These are phyloP conservation scores for Petasospora fabianii DNA, from an alignment of 1,139 yeast genomes.

Conservation along the genomic window DNA sequence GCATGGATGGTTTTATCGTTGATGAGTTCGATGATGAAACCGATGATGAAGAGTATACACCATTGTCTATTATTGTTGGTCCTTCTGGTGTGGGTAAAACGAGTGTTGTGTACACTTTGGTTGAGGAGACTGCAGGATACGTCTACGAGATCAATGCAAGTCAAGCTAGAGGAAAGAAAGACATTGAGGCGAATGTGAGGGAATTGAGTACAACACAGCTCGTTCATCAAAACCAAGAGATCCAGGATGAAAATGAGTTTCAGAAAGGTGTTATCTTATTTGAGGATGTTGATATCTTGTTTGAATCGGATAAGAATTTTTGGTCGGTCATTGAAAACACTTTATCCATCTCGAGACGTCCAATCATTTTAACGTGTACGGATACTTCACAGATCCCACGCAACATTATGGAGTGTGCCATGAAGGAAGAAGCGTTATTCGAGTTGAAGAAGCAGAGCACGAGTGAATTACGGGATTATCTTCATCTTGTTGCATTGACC, in stretches of 20 bases:
- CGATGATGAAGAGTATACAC: conserved; percentile 43
- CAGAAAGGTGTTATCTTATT: conserved; percentile 70
- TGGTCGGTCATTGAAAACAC: conserved; percentile 73
- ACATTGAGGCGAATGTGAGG: conserved; percentile 58
- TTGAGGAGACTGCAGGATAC: conserved; percentile 61
- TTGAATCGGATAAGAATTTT: conserved; percentile 66
- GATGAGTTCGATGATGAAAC: conserved; percentile 29
- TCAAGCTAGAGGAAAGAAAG: conserved; percentile 67
- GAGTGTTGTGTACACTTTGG: conserved; percentile 65
- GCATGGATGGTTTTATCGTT: conserved; percentile 45
- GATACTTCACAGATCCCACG: conserved; percentile 54
- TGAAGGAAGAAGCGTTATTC: conserved; percentile 39
- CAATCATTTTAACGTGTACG: conserved; percentile 73
- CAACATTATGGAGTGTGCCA: conserved; percentile 44
- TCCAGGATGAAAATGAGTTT: conserved; percentile 31
- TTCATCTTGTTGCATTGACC: conserved; percentile 40
- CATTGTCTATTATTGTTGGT: conserved; percentile 68
- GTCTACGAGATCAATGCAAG: conserved; percentile 82
- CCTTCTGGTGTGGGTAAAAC: conserved; percentile 79
- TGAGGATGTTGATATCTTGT: conserved; percentile 83
- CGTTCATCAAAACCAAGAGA: conserved; percentile 47
- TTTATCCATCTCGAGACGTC: conserved; percentile 66
- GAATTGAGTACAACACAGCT: conserved; percentile 85
- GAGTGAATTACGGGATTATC: conserved; percentile 32
- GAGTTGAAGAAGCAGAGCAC: conserved; percentile 28